phyloP scores from a whole-genome alignment of 306 rosid genomes.

The Biancaea sappan region DNA sequence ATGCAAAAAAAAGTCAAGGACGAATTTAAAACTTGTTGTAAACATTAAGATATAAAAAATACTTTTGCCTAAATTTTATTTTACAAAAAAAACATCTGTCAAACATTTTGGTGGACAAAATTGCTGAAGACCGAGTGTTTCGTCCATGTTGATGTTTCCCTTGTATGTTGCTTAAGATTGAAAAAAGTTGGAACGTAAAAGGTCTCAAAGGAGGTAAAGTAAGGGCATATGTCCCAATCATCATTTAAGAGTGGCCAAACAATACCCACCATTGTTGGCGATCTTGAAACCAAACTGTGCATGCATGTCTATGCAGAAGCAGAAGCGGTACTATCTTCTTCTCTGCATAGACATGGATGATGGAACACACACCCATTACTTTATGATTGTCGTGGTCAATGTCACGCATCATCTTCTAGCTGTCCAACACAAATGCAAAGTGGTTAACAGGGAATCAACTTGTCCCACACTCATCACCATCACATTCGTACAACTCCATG shows the following conservation, averaged over 20 bases:
- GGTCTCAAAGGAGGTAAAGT: constrained; percentile 13
- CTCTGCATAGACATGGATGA: constrained; percentile 19
- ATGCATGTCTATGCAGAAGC: constrained; percentile 38
- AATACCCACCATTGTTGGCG: constrained; percentile 40
- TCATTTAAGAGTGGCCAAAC: constrained; percentile 16
- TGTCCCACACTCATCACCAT: background rate
- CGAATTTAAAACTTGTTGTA: too few relatives aligned
- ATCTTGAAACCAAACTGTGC: constrained; percentile 26
- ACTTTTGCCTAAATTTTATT: too few relatives aligned
- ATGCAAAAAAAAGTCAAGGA: too few relatives aligned
- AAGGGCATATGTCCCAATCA: constrained; percentile 21
- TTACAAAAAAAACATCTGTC: too few relatives aligned
- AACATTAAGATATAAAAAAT: too few relatives aligned
- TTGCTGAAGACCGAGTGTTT: too few relatives aligned
- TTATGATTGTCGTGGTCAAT: too few relatives aligned
- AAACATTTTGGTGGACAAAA: too few relatives aligned
- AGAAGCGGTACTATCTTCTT: constrained; percentile 35
- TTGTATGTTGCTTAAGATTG: background rate
- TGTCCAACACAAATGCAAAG: constrained; percentile 36
- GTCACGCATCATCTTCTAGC: constrained; percentile 48
- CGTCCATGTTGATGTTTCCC: too few relatives aligned
- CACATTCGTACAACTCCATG: background rate
- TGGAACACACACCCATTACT: constrained; percentile 35
- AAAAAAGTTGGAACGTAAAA: constrained; percentile 4
- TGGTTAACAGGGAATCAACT: background rate